Evolutionary conservation across 257 asterid genomes (phyloP).

Genomic region (Misopates orontium): DNA sequence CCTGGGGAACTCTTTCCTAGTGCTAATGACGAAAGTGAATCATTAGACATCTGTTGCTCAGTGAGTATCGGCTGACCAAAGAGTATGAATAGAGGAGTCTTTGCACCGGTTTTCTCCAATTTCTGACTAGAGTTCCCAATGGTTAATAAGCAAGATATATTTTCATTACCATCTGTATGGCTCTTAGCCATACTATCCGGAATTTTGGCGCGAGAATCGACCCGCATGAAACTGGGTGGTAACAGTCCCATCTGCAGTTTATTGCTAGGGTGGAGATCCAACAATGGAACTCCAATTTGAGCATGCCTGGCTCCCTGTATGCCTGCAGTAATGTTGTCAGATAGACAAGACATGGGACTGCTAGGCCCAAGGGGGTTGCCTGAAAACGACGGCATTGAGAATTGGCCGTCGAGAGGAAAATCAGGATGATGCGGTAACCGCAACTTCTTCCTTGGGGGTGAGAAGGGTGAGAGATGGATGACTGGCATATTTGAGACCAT

Average conservation of each 20-base stretch:
- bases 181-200: slow-evolving; percentile 38
- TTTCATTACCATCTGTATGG: slow-evolving; percentile 43
- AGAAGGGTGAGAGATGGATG: slow-evolving; percentile 69
- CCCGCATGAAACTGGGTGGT: slow-evolving; percentile 53
- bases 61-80: slow-evolving; percentile 97
- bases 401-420: slow-evolving; percentile 61
- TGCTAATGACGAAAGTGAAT: slow-evolving; percentile 32
- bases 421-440: slow-evolving; percentile 60
- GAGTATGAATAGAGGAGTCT: slow-evolving; percentile 68
- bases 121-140: slow-evolving; percentile 57
- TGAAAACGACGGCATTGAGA: slow-evolving; percentile 76
- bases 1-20: slow-evolving; percentile 22
- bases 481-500: slow-evolving; percentile 73
- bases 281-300: slow-evolving; percentile 75
- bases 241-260: slow-evolving; percentile 69
- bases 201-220: slow-evolving; percentile 45
- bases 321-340: slow-evolving; percentile 87
- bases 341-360: slow-evolving; percentile 63
- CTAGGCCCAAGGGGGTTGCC: slow-evolving; percentile 75
- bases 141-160: slow-evolving; percentile 75
- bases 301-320: slow-evolving; percentile 99
- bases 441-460: slow-evolving; percentile 72
- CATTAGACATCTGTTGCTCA: slow-evolving; percentile 81
- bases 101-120: slow-evolving; percentile 38
- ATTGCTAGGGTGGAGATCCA: slow-evolving; percentile 77